These are phyloP conservation scores for Pseudogymnoascus pannorum DNA, from an alignment of 2,329 filamentous ascomycete genomes.

Conservation along the genomic window DNA sequence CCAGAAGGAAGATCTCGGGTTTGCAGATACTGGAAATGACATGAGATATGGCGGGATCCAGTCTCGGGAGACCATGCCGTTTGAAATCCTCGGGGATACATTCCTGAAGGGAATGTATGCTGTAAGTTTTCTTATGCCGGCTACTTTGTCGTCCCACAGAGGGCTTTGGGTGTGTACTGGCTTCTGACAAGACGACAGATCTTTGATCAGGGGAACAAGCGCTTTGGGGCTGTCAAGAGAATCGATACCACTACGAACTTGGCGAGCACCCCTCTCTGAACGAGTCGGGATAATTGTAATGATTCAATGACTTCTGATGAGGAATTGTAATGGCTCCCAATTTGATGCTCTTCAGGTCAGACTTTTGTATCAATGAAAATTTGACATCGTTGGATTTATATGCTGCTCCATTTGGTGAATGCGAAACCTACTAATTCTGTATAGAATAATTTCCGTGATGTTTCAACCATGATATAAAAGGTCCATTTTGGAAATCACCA, in stretches of 20 bases:
- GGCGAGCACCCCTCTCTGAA: background rate
- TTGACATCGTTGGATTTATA: background rate
- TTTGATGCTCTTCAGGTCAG: background rate
- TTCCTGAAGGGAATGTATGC: conserved; percentile 55
- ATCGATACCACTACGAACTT: conserved; percentile 18
- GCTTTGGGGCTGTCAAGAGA: conserved; percentile 49
- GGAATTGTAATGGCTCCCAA: background rate
- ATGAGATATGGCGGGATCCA: conserved; percentile 55
- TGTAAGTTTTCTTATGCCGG: conserved; percentile 30
- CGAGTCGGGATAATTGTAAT: background rate
- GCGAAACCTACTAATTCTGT: background rate
- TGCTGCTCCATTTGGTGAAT: background rate
- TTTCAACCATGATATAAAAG: background rate
- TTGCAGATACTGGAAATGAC: conserved; percentile 44
- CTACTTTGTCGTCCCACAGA: no score
- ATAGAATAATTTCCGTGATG: background rate
- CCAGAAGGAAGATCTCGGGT: conserved; percentile 53
- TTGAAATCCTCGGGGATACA: conserved; percentile 52
- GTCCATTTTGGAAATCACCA: no score
- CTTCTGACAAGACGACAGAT: conserved; percentile 33
- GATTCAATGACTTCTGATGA: background rate
- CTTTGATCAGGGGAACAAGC: conserved; percentile 50
- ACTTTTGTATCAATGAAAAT: background rate
- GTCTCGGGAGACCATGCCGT: conserved; percentile 43
- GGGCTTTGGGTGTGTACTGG: background rate